phyloP scores from a whole-genome alignment of 1,284 basidiomycete genomes.

The Sphagnurus paluster region DNA sequence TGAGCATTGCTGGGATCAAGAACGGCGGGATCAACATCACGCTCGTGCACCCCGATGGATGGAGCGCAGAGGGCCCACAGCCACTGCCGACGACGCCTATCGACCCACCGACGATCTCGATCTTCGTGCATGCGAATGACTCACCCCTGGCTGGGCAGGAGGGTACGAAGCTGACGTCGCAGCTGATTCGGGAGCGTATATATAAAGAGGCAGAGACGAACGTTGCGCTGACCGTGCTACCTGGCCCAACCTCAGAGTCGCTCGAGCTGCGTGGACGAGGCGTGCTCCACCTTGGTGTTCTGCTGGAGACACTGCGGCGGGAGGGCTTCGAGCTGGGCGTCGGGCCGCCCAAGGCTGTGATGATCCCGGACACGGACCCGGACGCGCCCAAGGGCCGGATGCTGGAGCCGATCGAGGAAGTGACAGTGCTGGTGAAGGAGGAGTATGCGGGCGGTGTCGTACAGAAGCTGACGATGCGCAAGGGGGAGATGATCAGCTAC shows the following conservation, averaged over 20 bases:
- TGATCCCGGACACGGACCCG: constrained; percentile 40
- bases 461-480: constrained; percentile 47
- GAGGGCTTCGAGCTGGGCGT: constrained; percentile 47
- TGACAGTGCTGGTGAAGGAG: constrained; percentile 41
- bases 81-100: constrained; percentile 47
- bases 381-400: constrained; percentile 24
- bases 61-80: constrained; percentile 38
- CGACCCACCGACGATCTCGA: constrained; percentile 49
- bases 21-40: constrained; percentile 45
- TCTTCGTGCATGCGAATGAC: constrained; percentile 46
- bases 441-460: constrained; percentile 45
- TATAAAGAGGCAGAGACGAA: constrained; percentile 49
- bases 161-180: constrained; percentile 46
- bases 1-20: constrained; percentile 46
- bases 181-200: constrained; percentile 45
- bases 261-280: constrained; percentile 49
- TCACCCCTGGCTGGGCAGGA: constrained; percentile 43
- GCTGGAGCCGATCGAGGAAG: constrained; percentile 46
- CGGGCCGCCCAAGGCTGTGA: constrained; percentile 47
- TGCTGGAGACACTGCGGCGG: constrained; percentile 45
- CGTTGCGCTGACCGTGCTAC: constrained; percentile 46
- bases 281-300: constrained; percentile 46
- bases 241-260: constrained; percentile 47
- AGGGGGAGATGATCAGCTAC: constrained; percentile 45
- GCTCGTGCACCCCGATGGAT: constrained; percentile 41